A percentile compares a stretch with the other conserved stretches of the same genome.
phyloP scores from a whole-genome alignment of 1,284 basidiomycete species.

The Pseudozyma hubeiensis region DNA sequence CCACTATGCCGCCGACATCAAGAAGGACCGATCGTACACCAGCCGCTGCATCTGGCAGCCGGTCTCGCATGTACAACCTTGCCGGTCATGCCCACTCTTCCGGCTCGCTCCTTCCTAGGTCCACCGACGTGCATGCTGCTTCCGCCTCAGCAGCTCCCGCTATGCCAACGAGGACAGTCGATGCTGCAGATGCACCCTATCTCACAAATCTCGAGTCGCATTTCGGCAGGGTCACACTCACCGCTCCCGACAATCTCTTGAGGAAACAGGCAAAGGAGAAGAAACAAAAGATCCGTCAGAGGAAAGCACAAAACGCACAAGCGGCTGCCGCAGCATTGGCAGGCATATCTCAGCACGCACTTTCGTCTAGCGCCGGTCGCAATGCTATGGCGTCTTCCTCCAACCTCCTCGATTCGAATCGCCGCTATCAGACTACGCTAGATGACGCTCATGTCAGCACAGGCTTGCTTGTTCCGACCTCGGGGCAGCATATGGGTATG shows the following conservation, averaged over 20 bases:
- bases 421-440: conserved; percentile 32
- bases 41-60: conserved; percentile 14
- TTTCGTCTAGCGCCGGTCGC: conserved; percentile 1
- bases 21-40: conserved; percentile 19
- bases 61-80: conserved; percentile 50
- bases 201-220: conserved; percentile 60
- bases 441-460: conserved; percentile 27
- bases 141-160: conserved; percentile 17
- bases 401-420: conserved; percentile 30
- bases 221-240: conserved; percentile 62
- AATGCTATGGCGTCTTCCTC: conserved; percentile 16
- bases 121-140: conserved; percentile 35
- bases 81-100: conserved; percentile 48
- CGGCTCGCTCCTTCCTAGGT: conserved; percentile 42
- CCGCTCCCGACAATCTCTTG: conserved; percentile 65
- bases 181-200: conserved; percentile 55
- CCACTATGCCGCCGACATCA: conserved; percentile 25
- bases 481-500: conserved; percentile 25
- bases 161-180: conserved; percentile 8
- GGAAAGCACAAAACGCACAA: conserved; percentile 51
- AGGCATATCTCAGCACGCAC: conserved; percentile 9
- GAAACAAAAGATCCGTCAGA: conserved; percentile 47
- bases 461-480: conserved; percentile 11
- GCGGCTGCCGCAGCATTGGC: conserved; percentile 45
- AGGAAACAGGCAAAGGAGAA: conserved; percentile 60